Percentiles rank a stretch among this genome's conserved stretches.
phyloP scores from a whole-genome alignment of 257 asterid species.

The Perilla frutescens region DNA sequence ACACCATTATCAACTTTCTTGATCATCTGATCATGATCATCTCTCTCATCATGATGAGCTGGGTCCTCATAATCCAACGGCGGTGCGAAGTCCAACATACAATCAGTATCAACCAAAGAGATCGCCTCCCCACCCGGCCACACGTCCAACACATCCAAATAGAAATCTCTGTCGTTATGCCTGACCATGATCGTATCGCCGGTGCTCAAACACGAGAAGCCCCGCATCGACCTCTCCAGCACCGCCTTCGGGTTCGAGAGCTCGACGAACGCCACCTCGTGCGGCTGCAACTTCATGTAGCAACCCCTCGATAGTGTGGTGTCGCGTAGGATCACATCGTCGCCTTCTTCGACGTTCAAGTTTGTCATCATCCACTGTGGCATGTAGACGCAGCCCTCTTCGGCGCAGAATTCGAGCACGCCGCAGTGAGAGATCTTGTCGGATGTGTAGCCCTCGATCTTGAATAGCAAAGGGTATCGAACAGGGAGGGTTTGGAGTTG shows the following conservation, averaged over 20 bases:
- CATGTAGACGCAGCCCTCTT: conserved; percentile 25
- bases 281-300: conserved; percentile 29
- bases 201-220: conserved; percentile 5
- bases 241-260: conserved; percentile 7
- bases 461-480: neutral
- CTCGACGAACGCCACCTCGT: conserved; percentile 16
- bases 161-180: conserved; percentile 5
- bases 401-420: conserved; percentile 28
- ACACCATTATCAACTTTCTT: neutral
- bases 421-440: conserved; percentile 21
- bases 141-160: conserved; percentile 24
- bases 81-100: conserved; percentile 1
- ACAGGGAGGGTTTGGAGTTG: neutral
- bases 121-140: neutral
- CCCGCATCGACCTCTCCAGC: conserved; percentile 21
- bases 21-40: too few species aligned
- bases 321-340: neutral
- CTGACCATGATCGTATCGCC: conserved; percentile 23
- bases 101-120: neutral
- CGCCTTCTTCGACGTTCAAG: neutral
- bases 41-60: neutral
- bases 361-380: conserved; percentile 33
- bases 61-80: conserved; percentile 31
- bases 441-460: neutral
- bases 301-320: neutral